These are phyloP conservation scores for Populus simonii DNA, from an alignment of 345 rosid species.

Conservation along the genomic window DNA sequence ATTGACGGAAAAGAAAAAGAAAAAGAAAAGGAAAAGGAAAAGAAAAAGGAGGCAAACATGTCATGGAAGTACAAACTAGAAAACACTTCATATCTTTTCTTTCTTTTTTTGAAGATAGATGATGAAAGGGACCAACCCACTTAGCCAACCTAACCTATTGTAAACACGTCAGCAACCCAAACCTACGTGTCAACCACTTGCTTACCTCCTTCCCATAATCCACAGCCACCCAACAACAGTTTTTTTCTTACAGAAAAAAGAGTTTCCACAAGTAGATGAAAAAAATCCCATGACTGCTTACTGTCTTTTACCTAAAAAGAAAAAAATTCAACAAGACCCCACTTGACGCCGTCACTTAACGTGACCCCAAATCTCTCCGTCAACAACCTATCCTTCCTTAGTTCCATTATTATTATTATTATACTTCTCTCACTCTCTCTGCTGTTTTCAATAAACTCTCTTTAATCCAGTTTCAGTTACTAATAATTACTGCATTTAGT, in stretches of 20 bases:
- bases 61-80: no score
- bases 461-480: background rate
- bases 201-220: background rate
- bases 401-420: background rate
- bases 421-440: background rate
- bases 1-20: no score
- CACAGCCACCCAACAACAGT: background rate
- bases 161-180: background rate
- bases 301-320: background rate
- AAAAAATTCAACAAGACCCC: background rate
- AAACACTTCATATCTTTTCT: no score
- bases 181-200: background rate
- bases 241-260: background rate
- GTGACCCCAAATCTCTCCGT: background rate
- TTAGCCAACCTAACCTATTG: background rate
- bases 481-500: background rate
- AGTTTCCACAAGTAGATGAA: background rate
- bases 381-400: background rate
- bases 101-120: no score
- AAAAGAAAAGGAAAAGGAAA: no score
- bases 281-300: background rate
- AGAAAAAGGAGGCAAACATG: no score
- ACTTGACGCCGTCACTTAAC: slow-evolving; percentile 14
- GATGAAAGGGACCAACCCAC: no score
- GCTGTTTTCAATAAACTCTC: background rate